Percentiles rank a stretch among this genome's conserved stretches.
Conservation (phyloP, 2,329 filamentous ascomycete species). For the Aspergillus ruber region DNA sequence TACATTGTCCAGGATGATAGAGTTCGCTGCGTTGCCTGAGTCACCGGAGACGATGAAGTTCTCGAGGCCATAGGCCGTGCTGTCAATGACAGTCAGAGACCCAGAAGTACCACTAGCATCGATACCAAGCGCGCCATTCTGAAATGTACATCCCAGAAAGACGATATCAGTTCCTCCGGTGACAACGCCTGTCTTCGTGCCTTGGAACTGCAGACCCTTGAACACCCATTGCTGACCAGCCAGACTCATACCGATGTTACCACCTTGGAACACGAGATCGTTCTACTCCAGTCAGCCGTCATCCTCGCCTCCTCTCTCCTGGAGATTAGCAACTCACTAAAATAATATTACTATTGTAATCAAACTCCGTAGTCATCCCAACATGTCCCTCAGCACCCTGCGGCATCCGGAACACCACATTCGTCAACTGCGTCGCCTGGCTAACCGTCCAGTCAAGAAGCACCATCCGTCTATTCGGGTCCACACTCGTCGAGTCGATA, state of each 20-base stretch:
- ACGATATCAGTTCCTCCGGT: slow-evolving; percentile 31
- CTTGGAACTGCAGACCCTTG: slow-evolving; percentile 52
- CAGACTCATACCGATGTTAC: slow-evolving; percentile 24
- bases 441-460: slow-evolving; percentile 35
- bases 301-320: too few species aligned
- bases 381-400: slow-evolving; percentile 23
- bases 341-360: slow-evolving; percentile 22
- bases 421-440: slow-evolving; percentile 34
- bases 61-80: slow-evolving; percentile 7
- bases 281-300: slow-evolving; percentile 11
- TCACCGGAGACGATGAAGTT: slow-evolving; percentile 17
- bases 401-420: slow-evolving; percentile 34
- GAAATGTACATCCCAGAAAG: slow-evolving; percentile 19
- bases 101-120: slow-evolving; percentile 16
- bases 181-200: slow-evolving; percentile 50
- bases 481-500: slow-evolving; percentile 29
- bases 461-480: slow-evolving; percentile 20
- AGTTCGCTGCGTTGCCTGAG: slow-evolving; percentile 24
- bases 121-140: slow-evolving; percentile 19
- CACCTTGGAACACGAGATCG: slow-evolving; percentile 22
- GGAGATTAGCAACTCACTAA: background rate
- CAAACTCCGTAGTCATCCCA: slow-evolving; percentile 27
- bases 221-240: slow-evolving; percentile 30
- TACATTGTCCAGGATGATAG: slow-evolving; percentile 25
- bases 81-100: slow-evolving; percentile 18